Evolutionary conservation across 441 rosid genomes (phyloP), one percentile per base, ranked within the genome.

Genomic region (Mallotus japonicus): DNA sequence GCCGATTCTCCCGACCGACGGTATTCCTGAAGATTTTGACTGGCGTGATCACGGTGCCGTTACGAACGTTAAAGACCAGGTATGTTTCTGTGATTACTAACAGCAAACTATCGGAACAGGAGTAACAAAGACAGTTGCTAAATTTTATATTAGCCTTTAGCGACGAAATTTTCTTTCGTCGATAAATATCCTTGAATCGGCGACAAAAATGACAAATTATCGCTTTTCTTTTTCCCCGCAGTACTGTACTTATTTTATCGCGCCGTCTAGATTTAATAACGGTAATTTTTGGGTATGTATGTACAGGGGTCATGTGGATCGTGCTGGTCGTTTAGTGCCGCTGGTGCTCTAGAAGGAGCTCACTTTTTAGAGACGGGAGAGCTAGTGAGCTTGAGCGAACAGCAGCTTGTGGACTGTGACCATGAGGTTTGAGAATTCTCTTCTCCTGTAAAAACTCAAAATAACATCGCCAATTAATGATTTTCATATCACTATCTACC

Each of bases 331-430:
- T 95, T 95, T 78, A 92, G 98, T 69, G 82, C 97, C 6, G 83
- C 92, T 0, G 98, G 98, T 55, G 98, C 98, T 53, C 66, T 95
- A 53, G 99, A 95, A 89, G 97, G 99, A 70, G 95, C 98, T 70
- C 82, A 92, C 72, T 95, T 75, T 75, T 85, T 95, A 40, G 80
- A 96, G 0, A 90, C 98, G 8, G 97, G 96, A 15, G 80, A 92
- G 58, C 93, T 90, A 12, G 91, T 81, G 55, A 92, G 95, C 89
- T 95, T 95, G n/a, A 95, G 99, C 13, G 99, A 95, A 79, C 99
- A 95, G 74, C 98, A 95, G 81, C 97, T 95, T 62, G 99, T 95
- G 74, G 99, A 95, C 66, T 95, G 99, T 72, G 98, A 92, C 71
- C 99, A 95, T 20, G 98, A 95, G 99, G 99, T 94, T 80, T 28